Conservation (phyloP, 208 protist species). For the Zelonia costaricensis region DNA sequence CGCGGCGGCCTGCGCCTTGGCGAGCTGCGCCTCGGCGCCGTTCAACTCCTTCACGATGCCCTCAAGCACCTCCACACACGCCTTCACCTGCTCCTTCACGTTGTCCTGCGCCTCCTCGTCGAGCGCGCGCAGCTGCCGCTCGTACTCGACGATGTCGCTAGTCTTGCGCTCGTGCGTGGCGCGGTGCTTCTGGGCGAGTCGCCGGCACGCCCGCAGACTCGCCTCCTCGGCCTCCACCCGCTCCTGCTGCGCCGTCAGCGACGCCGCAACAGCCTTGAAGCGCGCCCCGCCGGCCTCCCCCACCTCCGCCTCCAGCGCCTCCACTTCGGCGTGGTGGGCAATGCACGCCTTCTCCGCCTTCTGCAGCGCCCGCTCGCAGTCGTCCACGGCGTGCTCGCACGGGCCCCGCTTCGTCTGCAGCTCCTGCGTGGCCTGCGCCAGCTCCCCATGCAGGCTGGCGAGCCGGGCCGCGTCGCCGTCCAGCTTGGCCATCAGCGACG, state of each 20-base stretch:
- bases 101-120: slow-evolving; percentile 66
- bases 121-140: slow-evolving; percentile 55
- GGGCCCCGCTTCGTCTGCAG: slow-evolving; percentile 25
- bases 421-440: slow-evolving; percentile 29
- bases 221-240: slow-evolving; percentile 71
- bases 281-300: slow-evolving; percentile 67
- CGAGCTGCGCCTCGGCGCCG: slow-evolving; percentile 52
- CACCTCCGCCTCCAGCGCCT: slow-evolving; percentile 72
- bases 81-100: slow-evolving; percentile 51
- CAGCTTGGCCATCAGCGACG: slow-evolving; percentile 38
- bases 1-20: slow-evolving; percentile 47
- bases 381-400: slow-evolving; percentile 34
- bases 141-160: slow-evolving; percentile 59
- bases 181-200: slow-evolving; percentile 63
- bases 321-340: slow-evolving; percentile 45
- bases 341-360: slow-evolving; percentile 46
- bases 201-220: slow-evolving; percentile 68
- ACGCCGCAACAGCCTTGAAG: slow-evolving; percentile 67
- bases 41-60: slow-evolving; percentile 51
- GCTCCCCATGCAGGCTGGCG: slow-evolving; percentile 34
- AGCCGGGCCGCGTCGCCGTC: slow-evolving; percentile 49
- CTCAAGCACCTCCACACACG: slow-evolving; percentile 47
- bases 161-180: slow-evolving; percentile 72
- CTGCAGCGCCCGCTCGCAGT: slow-evolving; percentile 32
- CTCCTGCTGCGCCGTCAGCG: slow-evolving; percentile 60